Conservation (phyloP, 2,329 filamentous ascomycete species). For the Penicillium rolfsii region DNA sequence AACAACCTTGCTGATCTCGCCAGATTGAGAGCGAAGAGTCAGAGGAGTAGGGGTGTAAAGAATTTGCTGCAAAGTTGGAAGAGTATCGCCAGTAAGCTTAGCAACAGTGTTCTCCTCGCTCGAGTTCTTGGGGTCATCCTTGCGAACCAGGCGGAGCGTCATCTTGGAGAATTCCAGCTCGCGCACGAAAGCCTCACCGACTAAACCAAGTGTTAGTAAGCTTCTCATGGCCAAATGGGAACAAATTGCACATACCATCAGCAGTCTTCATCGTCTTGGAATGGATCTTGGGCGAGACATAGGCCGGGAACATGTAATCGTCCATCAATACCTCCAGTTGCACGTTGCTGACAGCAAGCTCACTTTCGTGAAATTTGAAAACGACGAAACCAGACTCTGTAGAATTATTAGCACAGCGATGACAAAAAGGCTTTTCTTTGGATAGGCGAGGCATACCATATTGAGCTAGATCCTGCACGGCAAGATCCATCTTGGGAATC, state of each 20-base stretch:
- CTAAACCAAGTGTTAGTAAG: too few species aligned
- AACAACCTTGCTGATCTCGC: conserved; percentile 75
- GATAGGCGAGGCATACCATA: conserved; percentile 59
- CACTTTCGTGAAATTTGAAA: conserved; percentile 89
- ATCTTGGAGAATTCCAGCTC: conserved; percentile 96
- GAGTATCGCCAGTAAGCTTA: conserved; percentile 79
- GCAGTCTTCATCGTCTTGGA: conserved; percentile 73
- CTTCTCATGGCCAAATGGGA: too few species aligned
- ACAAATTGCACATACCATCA: conserved; percentile 56
- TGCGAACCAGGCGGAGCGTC: conserved; percentile 82
- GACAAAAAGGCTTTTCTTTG: too few species aligned
- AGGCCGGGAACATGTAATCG: conserved; percentile 90
- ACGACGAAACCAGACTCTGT: conserved; percentile 87
- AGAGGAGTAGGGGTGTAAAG: conserved; percentile 88
- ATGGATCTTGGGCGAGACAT: conserved; percentile 76
- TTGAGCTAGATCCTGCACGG: conserved; percentile 76
- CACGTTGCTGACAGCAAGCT: conserved; percentile 74
- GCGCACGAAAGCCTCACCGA: conserved; percentile 92
- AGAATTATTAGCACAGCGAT: conserved; percentile 37
- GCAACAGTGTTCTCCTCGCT: conserved; percentile 74
- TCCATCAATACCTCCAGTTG: conserved; percentile 90
- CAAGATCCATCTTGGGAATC: conserved; percentile 75
- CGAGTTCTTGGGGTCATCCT: conserved; percentile 71
- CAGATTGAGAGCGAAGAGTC: conserved; percentile 76
- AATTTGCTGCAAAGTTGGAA: conserved; percentile 85